Conservation (phyloP, 2,329 filamentous ascomycete species). For the Phaeomoniella chlamydospora region DNA sequence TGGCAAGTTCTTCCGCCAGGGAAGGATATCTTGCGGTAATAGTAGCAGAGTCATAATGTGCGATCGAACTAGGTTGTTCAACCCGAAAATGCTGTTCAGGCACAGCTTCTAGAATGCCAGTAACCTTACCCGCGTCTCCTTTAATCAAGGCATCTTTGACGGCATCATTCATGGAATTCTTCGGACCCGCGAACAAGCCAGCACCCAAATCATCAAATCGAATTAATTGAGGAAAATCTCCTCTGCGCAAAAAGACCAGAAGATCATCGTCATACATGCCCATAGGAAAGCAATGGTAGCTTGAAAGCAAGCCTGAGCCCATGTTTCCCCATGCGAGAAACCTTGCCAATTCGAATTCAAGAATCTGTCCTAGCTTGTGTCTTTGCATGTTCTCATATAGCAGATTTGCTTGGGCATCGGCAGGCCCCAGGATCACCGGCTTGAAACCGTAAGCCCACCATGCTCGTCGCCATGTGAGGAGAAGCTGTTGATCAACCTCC, state of each 20-base stretch:
- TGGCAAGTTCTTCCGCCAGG: slow-evolving; percentile 47
- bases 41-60: slow-evolving; percentile 56
- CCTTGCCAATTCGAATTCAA: slow-evolving; percentile 60
- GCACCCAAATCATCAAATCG: slow-evolving; percentile 58
- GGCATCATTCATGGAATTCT: slow-evolving; percentile 46
- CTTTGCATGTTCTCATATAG: slow-evolving; percentile 57
- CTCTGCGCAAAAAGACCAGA: slow-evolving; percentile 58
- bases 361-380: slow-evolving; percentile 41
- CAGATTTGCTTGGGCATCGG: slow-evolving; percentile 72
- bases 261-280: slow-evolving; percentile 57
- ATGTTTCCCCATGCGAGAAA: slow-evolving; percentile 92
- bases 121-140: slow-evolving; percentile 39
- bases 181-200: slow-evolving; percentile 59
- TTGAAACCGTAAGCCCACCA: slow-evolving; percentile 94
- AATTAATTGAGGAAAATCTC: slow-evolving; percentile 59
- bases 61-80: slow-evolving; percentile 56
- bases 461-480: slow-evolving; percentile 78
- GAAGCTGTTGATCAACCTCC: slow-evolving; percentile 61
- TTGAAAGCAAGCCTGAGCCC: slow-evolving; percentile 66
- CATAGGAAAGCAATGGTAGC: slow-evolving; percentile 78
- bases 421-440: slow-evolving; percentile 64
- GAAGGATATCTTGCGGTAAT: slow-evolving; percentile 53
- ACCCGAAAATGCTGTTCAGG: slow-evolving; percentile 46
- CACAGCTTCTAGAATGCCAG: slow-evolving; percentile 49
- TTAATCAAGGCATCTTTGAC: slow-evolving; percentile 47